Evolutionary conservation across 108 stramenopile species (phyloP).

Genomic region (Craspedostauros australis): DNA sequence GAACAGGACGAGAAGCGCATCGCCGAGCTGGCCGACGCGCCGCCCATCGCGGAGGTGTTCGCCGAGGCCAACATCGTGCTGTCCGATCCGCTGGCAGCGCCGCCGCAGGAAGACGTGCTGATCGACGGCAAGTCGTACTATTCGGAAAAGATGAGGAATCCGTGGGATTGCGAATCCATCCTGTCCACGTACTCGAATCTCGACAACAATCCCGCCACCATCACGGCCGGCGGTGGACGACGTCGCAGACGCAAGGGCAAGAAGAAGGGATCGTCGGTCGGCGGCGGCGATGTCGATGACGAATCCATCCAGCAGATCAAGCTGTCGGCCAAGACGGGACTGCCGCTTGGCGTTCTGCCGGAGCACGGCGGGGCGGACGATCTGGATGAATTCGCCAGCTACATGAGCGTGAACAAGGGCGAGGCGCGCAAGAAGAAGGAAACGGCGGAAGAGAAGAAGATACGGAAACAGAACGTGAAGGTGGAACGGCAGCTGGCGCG

Average conservation of each 20-base stretch:
- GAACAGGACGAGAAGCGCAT: conserved; percentile 23
- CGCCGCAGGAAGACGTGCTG: conserved; percentile 74
- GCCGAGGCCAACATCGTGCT: conserved; percentile 70
- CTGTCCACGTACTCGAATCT: conserved; percentile 94
- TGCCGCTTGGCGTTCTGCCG: conserved; percentile 77
- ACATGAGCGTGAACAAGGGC: conserved; percentile 78
- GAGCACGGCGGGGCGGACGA: conserved; percentile 25
- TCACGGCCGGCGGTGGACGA: conserved; percentile 40
- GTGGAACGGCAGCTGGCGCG: conserved; percentile 77
- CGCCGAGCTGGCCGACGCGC: conserved; percentile 24
- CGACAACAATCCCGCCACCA: conserved; percentile 91
- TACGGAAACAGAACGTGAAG: conserved; percentile 78
- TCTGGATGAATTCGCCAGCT: conserved; percentile 40
- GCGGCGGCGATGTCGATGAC: neutral
- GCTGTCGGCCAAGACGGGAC: conserved; percentile 87
- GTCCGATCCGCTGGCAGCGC: conserved; percentile 55
- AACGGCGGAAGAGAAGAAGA: conserved; percentile 76
- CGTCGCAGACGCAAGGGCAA: conserved; percentile 45
- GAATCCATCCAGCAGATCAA: conserved; percentile 35
- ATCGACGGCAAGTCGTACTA: conserved; percentile 87
- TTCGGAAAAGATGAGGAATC: conserved; percentile 60
- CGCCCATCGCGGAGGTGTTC: conserved; percentile 48
- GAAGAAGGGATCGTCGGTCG: conserved; percentile 24
- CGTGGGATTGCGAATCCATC: conserved; percentile 97
- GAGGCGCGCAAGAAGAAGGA: conserved; percentile 73